These are phyloP conservation scores for Moniliella sp. DNA, from an alignment of 1,284 basidiomycete species.

Conservation along the genomic window DNA sequence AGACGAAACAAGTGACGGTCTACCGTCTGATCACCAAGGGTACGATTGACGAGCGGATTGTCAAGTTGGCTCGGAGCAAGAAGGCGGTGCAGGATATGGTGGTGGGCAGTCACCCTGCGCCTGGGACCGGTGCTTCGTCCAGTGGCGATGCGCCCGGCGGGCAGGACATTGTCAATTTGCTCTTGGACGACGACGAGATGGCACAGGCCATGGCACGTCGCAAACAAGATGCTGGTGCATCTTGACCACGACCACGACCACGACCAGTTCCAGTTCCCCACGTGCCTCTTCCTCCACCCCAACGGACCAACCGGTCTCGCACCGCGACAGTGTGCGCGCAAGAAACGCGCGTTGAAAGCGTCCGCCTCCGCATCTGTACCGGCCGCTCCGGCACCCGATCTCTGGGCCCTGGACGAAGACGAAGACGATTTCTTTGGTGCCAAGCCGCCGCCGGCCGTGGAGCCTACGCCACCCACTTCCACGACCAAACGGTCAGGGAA, in stretches of 20 bases:
- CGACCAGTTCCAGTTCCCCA: too few relatives aligned
- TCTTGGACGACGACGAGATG: constrained; percentile 70
- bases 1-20: constrained; percentile 94
- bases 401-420: constrained; percentile 29
- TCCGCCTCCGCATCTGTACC: constrained; percentile 7
- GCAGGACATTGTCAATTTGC: constrained; percentile 82
- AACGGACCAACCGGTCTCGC: too few relatives aligned
- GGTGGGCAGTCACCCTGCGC: constrained; percentile 72
- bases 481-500: constrained; percentile 25
- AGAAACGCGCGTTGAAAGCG: constrained; percentile 14
- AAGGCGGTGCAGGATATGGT: constrained; percentile 67
- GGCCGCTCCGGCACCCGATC: neutral
- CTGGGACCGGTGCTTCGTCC: constrained; percentile 30
- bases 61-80: constrained; percentile 39
- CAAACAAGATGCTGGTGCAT: too few relatives aligned
- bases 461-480: constrained; percentile 27
- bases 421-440: constrained; percentile 28
- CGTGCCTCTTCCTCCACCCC: too few relatives aligned
- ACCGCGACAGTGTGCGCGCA: too few relatives aligned
- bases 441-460: constrained; percentile 6
- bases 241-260: too few relatives aligned
- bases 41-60: constrained; percentile 94
- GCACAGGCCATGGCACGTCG: constrained; percentile 31
- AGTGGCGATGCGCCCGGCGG: constrained; percentile 54
- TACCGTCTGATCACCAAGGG: constrained; percentile 88